Conservation (phyloP, 129 eudicot genomes). For the Cynara cardunculus region DNA sequence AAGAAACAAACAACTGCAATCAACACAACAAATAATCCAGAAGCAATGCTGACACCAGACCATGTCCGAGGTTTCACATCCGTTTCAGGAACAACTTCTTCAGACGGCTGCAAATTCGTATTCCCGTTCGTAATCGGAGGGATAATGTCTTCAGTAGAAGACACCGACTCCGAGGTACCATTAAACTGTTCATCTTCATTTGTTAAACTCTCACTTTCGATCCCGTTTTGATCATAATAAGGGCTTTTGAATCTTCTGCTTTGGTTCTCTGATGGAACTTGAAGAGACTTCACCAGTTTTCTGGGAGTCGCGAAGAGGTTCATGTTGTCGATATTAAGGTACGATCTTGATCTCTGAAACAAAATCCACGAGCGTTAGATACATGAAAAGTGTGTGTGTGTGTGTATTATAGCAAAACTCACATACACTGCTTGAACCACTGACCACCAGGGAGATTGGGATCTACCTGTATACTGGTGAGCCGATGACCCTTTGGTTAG, state of each 20-base stretch:
- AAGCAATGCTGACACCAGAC: conserved; percentile 22
- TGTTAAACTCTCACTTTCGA: conserved; percentile 22
- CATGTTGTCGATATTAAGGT: conserved; percentile 46
- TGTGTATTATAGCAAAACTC: not conserved
- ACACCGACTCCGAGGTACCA: conserved; percentile 56
- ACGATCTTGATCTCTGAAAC: conserved; percentile 59
- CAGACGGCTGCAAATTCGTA: conserved; percentile 5
- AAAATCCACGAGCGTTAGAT: not conserved
- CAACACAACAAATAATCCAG: conserved; percentile 32
- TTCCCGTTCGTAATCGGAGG: not conserved
- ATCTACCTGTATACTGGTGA: not conserved
- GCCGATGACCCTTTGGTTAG: not conserved
- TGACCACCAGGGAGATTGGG: not conserved
- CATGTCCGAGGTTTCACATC: conserved; percentile 12
- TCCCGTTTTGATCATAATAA: conserved; percentile 27
- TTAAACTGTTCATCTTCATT: conserved; percentile 35
- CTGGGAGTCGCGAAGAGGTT: conserved; percentile 70
- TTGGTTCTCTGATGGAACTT: conserved; percentile 48
- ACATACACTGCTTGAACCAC: not conserved
- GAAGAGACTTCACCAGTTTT: conserved; percentile 58
- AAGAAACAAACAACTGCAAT: conserved; percentile 50
- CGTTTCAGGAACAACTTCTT: conserved; percentile 22
- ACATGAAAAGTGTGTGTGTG: not conserved
- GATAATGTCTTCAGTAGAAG: conserved; percentile 52
- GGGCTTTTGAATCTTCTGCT: conserved; percentile 50